Evolutionary conservation across 495 filamentous ascomycete genomes (phyloP).

Genomic region (Wilcoxina mikolae): DNA sequence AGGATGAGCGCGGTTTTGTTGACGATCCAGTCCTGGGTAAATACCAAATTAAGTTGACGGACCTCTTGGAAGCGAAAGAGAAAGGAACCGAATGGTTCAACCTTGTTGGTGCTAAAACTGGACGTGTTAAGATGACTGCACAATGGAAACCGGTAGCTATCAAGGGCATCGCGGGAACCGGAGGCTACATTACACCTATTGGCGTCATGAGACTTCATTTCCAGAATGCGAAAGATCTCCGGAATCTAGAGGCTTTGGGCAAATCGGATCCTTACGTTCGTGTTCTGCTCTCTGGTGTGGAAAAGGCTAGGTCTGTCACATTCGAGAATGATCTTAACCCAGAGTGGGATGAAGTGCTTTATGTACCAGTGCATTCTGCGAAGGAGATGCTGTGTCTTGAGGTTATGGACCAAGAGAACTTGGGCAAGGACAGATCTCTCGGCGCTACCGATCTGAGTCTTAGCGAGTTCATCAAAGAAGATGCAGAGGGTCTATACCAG

Average conservation of each 20-base stretch:
- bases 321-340: slow-evolving; percentile 93
- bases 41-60: slow-evolving; percentile 86
- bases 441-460: slow-evolving; percentile 61
- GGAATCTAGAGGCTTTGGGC: slow-evolving; percentile 87
- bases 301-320: slow-evolving; percentile 82
- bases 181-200: slow-evolving; percentile 83
- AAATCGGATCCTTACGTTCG: slow-evolving; percentile 93
- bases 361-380: slow-evolving; percentile 77
- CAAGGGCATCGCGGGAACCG: slow-evolving; percentile 52
- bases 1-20: slow-evolving; percentile 76
- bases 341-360: slow-evolving; percentile 89
- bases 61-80: slow-evolving; percentile 77
- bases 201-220: slow-evolving; percentile 93
- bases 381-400: slow-evolving; percentile 76
- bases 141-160: slow-evolving; percentile 92
- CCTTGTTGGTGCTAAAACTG: slow-evolving; percentile 62
- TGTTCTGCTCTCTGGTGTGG: slow-evolving; percentile 73
- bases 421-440: slow-evolving; percentile 74
- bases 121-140: slow-evolving; percentile 71
- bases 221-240: slow-evolving; percentile 61
- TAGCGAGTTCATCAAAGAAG: slow-evolving; percentile 63
- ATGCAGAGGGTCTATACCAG: slow-evolving; percentile 65
- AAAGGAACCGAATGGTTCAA: slow-evolving; percentile 96
- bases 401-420: slow-evolving; percentile 89
- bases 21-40: slow-evolving; percentile 75